phyloP scores from a whole-genome alignment of 768 basidiomycete species.

The Pisolithus microcarpus region DNA sequence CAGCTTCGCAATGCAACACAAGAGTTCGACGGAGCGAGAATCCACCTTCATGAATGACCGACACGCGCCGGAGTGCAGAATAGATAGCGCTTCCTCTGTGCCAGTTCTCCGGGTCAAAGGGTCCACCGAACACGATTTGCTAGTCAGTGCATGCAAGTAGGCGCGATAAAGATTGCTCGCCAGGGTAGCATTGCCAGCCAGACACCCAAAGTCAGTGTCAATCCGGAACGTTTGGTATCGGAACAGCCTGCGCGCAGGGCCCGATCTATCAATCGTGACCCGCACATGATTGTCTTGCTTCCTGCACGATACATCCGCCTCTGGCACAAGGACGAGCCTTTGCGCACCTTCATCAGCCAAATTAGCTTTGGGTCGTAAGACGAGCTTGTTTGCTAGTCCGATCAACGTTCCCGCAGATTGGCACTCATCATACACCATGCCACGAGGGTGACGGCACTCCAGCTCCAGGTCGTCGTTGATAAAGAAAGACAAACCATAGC shows the following conservation, averaged over 20 bases:
- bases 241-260: background rate
- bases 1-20: slow-evolving; percentile 28
- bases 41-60: slow-evolving; percentile 35
- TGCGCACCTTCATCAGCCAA: slow-evolving; percentile 1
- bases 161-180: slow-evolving; percentile 30
- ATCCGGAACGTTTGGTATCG: slow-evolving; percentile 25
- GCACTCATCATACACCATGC: slow-evolving; percentile 33
- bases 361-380: slow-evolving; percentile 29
- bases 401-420: slow-evolving; percentile 39
- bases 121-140: slow-evolving; percentile 33
- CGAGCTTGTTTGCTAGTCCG: slow-evolving; percentile 34
- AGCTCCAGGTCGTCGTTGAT: slow-evolving; percentile 26
- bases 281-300: slow-evolving; percentile 12
- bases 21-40: slow-evolving; percentile 22
- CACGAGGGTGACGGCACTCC: slow-evolving; percentile 35
- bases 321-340: slow-evolving; percentile 33
- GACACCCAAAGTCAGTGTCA: slow-evolving; percentile 24
- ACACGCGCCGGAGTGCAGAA: slow-evolving; percentile 31
- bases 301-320: slow-evolving; percentile 20
- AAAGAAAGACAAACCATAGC: slow-evolving; percentile 36
- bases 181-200: slow-evolving; percentile 22
- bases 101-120: slow-evolving; percentile 39
- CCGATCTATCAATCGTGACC: slow-evolving; percentile 6
- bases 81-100: slow-evolving; percentile 35
- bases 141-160: slow-evolving; percentile 41